These are phyloP conservation scores for Bocquillonia castaneifolia DNA, from an alignment of 441 rosid species.

Conservation along the genomic window DNA sequence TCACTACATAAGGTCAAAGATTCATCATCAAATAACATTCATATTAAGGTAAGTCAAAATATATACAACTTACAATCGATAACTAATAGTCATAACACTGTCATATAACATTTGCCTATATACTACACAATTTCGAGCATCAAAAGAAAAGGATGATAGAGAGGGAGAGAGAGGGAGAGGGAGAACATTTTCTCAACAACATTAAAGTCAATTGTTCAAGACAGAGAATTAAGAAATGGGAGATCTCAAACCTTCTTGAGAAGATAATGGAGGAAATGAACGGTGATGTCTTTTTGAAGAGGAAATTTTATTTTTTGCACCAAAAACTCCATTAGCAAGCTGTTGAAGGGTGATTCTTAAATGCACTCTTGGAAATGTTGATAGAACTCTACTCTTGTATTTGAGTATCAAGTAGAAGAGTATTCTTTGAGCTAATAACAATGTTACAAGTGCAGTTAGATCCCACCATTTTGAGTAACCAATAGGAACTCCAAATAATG, in stretches of 20 bases:
- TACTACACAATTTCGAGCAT: too few relatives aligned
- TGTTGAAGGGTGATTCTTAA: slow-evolving; percentile 15
- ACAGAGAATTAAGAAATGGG: not conserved
- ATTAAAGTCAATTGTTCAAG: too few relatives aligned
- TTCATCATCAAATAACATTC: too few relatives aligned
- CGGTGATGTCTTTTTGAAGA: slow-evolving; percentile 34
- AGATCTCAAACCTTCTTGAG: slow-evolving; percentile 50
- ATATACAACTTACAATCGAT: too few relatives aligned
- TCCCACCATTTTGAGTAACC: slow-evolving; percentile 87
- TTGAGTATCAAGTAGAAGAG: slow-evolving; percentile 56
- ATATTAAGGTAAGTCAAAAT: too few relatives aligned
- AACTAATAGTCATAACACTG: too few relatives aligned
- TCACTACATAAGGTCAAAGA: too few relatives aligned
- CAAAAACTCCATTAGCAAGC: not conserved
- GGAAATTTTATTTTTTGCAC: not conserved
- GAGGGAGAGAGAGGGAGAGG: too few relatives aligned
- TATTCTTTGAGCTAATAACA: slow-evolving; percentile 54
- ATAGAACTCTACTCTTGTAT: slow-evolving; percentile 45
- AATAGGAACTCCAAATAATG: slow-evolving; percentile 38
- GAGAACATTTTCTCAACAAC: too few relatives aligned
- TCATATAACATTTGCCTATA: too few relatives aligned
- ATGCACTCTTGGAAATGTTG: slow-evolving; percentile 24
- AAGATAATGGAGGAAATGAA: slow-evolving; percentile 48
- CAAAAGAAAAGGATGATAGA: too few relatives aligned
- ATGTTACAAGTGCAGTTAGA: slow-evolving; percentile 41